Percentiles rank a stretch among this genome's conserved stretches.
These are phyloP conservation scores for Meyerozyma carpophila DNA, from an alignment of 1,139 yeast genomes.

Conservation along the genomic window DNA sequence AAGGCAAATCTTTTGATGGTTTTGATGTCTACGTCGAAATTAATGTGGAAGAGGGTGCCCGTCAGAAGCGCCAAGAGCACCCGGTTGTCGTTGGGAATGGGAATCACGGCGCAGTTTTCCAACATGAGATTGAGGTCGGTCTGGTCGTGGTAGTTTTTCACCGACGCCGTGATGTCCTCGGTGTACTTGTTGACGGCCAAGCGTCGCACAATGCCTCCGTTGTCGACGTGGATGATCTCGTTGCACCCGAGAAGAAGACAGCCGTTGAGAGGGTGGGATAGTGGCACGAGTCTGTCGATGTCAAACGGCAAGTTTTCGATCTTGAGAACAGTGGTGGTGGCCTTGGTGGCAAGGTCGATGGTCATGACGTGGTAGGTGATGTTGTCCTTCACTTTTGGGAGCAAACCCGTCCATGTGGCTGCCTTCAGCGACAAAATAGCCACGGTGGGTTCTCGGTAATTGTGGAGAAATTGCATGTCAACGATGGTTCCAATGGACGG, in stretches of 20 bases:
- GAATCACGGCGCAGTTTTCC: constrained; percentile 50
- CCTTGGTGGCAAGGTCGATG: constrained; percentile 55
- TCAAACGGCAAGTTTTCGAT: constrained; percentile 72
- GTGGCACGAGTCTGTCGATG: constrained; percentile 56
- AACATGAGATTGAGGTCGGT: constrained; percentile 47
- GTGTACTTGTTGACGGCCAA: constrained; percentile 61
- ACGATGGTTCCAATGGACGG: constrained; percentile 53
- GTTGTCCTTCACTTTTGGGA: constrained; percentile 59
- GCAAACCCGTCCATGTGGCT: constrained; percentile 73
- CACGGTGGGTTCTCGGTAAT: constrained; percentile 75
- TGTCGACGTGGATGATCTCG: constrained; percentile 73
- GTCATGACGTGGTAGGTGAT: constrained; percentile 58
- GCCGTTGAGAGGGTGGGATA: constrained; percentile 67
- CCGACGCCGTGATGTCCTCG: constrained; percentile 44
- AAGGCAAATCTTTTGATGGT: constrained; percentile 33
- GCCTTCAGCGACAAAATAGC: constrained; percentile 63
- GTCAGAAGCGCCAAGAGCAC: constrained; percentile 46
- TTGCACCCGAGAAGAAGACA: constrained; percentile 71
- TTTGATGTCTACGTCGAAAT: constrained; percentile 49
- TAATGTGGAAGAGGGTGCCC: constrained; percentile 49
- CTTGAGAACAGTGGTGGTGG: constrained; percentile 64
- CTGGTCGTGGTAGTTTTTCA: constrained; percentile 47
- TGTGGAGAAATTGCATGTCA: constrained; percentile 63
- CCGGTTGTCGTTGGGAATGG: constrained; percentile 44
- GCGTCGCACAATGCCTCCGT: constrained; percentile 70